Evolutionary conservation across 2,329 filamentous ascomycete genomes (phyloP).

Genomic region (Helminthosporium solani): DNA sequence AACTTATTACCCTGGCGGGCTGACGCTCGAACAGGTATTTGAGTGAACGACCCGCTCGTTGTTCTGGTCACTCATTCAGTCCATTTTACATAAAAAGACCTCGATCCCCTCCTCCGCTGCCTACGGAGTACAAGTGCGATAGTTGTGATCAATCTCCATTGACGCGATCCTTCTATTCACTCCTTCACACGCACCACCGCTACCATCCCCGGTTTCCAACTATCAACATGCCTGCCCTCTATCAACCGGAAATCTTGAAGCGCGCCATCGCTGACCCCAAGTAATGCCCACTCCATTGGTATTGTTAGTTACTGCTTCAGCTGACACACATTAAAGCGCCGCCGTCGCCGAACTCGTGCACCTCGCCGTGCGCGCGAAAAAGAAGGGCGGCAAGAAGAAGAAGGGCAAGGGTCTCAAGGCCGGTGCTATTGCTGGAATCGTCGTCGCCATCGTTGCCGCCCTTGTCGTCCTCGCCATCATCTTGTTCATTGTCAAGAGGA

Average conservation of each 20-base stretch:
- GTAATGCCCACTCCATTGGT: not conserved
- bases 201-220: not conserved
- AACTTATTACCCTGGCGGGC: too few relatives aligned
- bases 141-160: not conserved
- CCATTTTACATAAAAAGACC: too few relatives aligned
- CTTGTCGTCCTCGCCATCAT: constrained; percentile 4
- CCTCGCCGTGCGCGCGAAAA: constrained; percentile 5
- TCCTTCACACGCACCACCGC: not conserved
- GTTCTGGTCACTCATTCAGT: too few relatives aligned
- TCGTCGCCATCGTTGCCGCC: constrained; percentile 5
- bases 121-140: not conserved
- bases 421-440: constrained; percentile 8
- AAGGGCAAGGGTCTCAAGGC: constrained; percentile 5
- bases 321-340: not conserved
- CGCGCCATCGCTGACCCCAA: constrained; percentile 7
- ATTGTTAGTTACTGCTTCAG: too few relatives aligned
- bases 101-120: too few relatives aligned
- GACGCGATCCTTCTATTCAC: not conserved
- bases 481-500: not conserved
- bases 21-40: too few relatives aligned
- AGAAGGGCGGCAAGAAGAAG: not conserved
- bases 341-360: not conserved
- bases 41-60: too few relatives aligned
- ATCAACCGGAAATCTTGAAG: constrained; percentile 1
- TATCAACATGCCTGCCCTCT: constrained; percentile 5